These are phyloP conservation scores for Hymenoscyphus albidus DNA, from an alignment of 2,329 filamentous ascomycete genomes.

Conservation along the genomic window DNA sequence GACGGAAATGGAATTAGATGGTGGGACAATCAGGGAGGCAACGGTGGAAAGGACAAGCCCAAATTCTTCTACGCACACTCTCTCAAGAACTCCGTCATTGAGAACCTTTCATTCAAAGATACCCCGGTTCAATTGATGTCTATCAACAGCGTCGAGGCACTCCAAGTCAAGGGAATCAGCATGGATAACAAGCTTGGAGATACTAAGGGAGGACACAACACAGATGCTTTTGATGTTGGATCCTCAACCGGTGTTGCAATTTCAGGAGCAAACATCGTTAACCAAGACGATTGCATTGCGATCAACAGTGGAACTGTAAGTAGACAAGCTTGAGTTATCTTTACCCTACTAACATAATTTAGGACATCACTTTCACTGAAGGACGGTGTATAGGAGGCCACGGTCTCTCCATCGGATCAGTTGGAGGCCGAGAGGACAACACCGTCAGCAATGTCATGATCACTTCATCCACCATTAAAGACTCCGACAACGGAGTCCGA, in stretches of 20 bases:
- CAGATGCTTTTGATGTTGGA: conserved; percentile 51
- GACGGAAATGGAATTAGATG: conserved; percentile 49
- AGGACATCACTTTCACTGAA: conserved; percentile 29
- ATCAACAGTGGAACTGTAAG: conserved; percentile 49
- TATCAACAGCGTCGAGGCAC: conserved; percentile 41
- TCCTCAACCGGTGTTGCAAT: conserved; percentile 46
- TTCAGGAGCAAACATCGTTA: conserved; percentile 43
- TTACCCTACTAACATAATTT: neutral
- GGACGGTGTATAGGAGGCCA: conserved; percentile 33
- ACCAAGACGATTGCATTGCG: conserved; percentile 57
- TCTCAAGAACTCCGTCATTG: conserved; percentile 48
- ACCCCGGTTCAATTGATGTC: conserved; percentile 52
- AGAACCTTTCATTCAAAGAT: conserved; percentile 43
- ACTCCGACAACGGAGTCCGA: conserved; percentile 50
- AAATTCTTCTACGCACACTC: conserved; percentile 58
- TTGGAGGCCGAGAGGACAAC: conserved; percentile 55
- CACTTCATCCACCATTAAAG: conserved; percentile 42
- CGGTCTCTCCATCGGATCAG: conserved; percentile 55
- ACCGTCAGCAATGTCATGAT: conserved; percentile 51
- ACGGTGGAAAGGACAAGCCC: conserved; percentile 59
- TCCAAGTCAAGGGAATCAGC: conserved; percentile 47
- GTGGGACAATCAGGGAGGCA: conserved; percentile 51
- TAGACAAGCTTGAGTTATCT: neutral
- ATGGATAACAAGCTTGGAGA: conserved; percentile 57
- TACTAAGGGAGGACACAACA: conserved; percentile 44